These are phyloP conservation scores for Actinomortierella ambigua DNA, from an alignment of 371 early-diverging fungal species.

Conservation along the genomic window DNA sequence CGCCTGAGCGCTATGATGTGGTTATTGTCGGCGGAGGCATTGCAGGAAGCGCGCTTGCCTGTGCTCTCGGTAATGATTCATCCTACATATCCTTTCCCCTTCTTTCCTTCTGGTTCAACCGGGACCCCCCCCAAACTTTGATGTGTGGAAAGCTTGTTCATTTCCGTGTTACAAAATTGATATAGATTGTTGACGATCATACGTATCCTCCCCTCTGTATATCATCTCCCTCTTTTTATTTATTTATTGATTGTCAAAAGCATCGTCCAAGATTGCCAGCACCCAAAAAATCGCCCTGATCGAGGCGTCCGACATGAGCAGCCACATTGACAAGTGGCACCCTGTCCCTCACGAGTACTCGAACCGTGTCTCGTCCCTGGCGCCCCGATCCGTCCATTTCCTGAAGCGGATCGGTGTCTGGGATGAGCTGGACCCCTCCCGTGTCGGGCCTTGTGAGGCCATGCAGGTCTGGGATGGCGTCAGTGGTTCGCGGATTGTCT, in stretches of 20 bases:
- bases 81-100: no score
- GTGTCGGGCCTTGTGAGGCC: conserved; percentile 61
- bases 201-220: no score
- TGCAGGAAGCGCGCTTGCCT: conserved; percentile 86
- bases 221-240: background rate
- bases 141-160: no score
- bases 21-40: conserved; percentile 96
- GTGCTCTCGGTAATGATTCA: conserved; percentile 78
- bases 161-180: background rate
- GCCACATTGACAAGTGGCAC: conserved; percentile 51
- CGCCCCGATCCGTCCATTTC: conserved; percentile 62
- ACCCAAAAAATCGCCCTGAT: conserved; percentile 72
- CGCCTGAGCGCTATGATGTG: conserved; percentile 63
- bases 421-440: conserved; percentile 55
- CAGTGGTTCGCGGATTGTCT: conserved; percentile 64
- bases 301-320: conserved; percentile 72
- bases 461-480: conserved; percentile 85
- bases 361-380: conserved; percentile 76
- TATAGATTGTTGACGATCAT: no score
- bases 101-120: no score
- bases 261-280: conserved; percentile 55
- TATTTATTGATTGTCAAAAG: conserved; percentile 37
- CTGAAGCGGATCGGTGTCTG: conserved; percentile 70
- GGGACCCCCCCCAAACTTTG: no score
- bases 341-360: conserved; percentile 60